phyloP scores from a whole-genome alignment of 1,139 yeast species.

The Geotrichum candidum region DNA sequence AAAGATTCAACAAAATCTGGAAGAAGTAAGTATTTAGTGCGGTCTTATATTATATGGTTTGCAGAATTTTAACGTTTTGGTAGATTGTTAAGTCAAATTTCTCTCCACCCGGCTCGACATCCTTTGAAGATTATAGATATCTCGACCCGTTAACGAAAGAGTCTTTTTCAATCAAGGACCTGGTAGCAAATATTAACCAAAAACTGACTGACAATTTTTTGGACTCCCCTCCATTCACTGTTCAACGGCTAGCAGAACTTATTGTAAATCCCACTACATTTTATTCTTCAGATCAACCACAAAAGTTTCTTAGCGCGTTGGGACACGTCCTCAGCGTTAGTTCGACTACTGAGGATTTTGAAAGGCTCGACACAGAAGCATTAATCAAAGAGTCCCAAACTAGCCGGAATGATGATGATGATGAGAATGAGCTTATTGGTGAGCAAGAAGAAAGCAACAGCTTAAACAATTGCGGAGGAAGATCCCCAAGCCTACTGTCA shows the following conservation, averaged over 20 bases:
- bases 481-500: neutral
- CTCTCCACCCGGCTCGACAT: slow-evolving; percentile 1
- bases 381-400: slow-evolving; percentile 7
- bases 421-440: neutral
- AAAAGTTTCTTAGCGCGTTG: slow-evolving; percentile 39
- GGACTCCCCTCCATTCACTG: slow-evolving; percentile 52
- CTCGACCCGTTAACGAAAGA: slow-evolving; percentile 27
- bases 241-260: slow-evolving; percentile 52
- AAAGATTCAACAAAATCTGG: slow-evolving; percentile 4
- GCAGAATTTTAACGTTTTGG: neutral
- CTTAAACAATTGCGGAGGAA: neutral
- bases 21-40: slow-evolving; percentile 4
- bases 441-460: neutral
- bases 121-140: slow-evolving; percentile 5
- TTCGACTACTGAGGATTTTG: slow-evolving; percentile 32
- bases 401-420: neutral
- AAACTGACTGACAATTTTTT: slow-evolving; percentile 33
- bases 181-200: slow-evolving; percentile 24
- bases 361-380: slow-evolving; percentile 14
- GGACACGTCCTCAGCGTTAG: slow-evolving; percentile 35
- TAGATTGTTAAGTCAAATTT: slow-evolving; percentile 6
- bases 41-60: neutral
- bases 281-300: slow-evolving; percentile 32
- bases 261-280: slow-evolving; percentile 41
- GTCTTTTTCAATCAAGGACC: slow-evolving; percentile 24